phyloP scores from a whole-genome alignment of 2,329 filamentous ascomycete genomes.

The Ophioceras dolichostomum region DNA sequence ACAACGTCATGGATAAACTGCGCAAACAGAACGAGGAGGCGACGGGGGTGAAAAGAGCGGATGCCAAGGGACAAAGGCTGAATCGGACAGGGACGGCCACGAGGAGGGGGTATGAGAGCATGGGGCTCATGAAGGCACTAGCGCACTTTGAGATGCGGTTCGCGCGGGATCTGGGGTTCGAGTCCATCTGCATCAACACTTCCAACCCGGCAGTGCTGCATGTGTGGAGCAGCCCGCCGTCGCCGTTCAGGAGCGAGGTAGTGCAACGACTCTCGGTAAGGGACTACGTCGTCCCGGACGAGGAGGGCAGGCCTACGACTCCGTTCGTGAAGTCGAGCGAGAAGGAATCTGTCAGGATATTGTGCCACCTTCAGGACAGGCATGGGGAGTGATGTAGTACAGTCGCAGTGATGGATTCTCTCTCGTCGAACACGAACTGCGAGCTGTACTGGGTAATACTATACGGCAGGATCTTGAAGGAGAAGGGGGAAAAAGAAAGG shows the following conservation, averaged over 20 bases:
- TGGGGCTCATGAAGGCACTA: constrained; percentile 11
- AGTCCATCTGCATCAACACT: constrained; percentile 14
- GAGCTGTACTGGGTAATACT: no score
- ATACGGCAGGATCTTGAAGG: no score
- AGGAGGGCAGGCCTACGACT: no score
- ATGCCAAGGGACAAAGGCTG: constrained; percentile 12
- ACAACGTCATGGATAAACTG: neutral
- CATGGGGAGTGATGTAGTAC: no score
- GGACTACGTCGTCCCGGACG: no score
- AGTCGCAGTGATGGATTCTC: no score
- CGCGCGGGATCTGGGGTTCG: constrained; percentile 10
- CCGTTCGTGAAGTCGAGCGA: no score
- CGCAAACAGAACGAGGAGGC: neutral
- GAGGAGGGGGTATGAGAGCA: constrained; percentile 13
- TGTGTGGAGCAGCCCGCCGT: constrained; percentile 14
- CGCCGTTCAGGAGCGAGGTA: constrained; percentile 9
- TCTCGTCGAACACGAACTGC: no score
- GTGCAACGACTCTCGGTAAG: no score
- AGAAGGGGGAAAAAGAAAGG: no score
- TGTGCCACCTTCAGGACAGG: no score
- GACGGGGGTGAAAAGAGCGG: constrained; percentile 6
- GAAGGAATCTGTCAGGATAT: no score
- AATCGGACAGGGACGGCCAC: constrained; percentile 15
- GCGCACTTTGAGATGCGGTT: constrained; percentile 13
- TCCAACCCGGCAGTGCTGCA: constrained; percentile 11